phyloP scores from a whole-genome alignment of 2,329 filamentous ascomycete species.

The Ophiostoma triangulosporum region DNA sequence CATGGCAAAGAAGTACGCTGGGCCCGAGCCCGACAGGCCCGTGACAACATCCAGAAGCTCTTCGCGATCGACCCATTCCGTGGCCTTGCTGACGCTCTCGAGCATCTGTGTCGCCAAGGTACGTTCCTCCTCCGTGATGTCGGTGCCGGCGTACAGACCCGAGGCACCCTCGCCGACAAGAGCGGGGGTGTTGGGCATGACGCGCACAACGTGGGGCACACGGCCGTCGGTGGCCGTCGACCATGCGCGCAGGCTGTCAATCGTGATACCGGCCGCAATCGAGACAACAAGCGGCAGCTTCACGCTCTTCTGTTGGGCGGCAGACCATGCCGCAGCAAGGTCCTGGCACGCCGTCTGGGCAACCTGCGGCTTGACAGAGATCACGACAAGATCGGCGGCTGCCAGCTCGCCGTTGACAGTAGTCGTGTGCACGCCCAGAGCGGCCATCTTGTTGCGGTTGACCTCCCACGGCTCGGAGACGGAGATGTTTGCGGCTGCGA shows the following conservation, averaged over 20 bases:
- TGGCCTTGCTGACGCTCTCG: slow-evolving; percentile 31
- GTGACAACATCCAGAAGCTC: slow-evolving; percentile 37
- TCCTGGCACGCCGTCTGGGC: slow-evolving; percentile 33
- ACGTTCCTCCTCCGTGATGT: slow-evolving; percentile 29
- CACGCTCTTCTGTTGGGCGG: slow-evolving; percentile 19
- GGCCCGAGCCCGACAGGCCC: slow-evolving; percentile 35
- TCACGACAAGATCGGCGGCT: slow-evolving; percentile 31
- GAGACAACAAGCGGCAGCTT: slow-evolving; percentile 32
- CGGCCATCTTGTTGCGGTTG: slow-evolving; percentile 35
- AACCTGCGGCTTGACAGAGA: slow-evolving; percentile 39
- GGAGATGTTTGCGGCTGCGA: slow-evolving; percentile 29
- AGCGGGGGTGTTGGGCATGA: slow-evolving; percentile 40
- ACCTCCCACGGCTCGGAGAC: slow-evolving; percentile 40
- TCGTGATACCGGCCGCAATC: slow-evolving; percentile 36
- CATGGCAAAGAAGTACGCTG: slow-evolving; percentile 40
- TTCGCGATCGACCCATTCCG: slow-evolving; percentile 37
- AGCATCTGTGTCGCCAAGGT: slow-evolving; percentile 29
- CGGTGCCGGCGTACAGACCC: slow-evolving; percentile 30
- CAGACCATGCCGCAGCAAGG: slow-evolving; percentile 28
- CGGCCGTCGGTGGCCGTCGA: slow-evolving; percentile 22
- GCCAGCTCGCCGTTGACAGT: slow-evolving; percentile 32
- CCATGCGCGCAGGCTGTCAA: slow-evolving; percentile 30
- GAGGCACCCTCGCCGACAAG: slow-evolving; percentile 37
- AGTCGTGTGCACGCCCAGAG: slow-evolving; percentile 32
- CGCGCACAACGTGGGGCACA: slow-evolving; percentile 32